phyloP scores from a whole-genome alignment of 352 stramenopile genomes.

The Blastocystis sp. region DNA sequence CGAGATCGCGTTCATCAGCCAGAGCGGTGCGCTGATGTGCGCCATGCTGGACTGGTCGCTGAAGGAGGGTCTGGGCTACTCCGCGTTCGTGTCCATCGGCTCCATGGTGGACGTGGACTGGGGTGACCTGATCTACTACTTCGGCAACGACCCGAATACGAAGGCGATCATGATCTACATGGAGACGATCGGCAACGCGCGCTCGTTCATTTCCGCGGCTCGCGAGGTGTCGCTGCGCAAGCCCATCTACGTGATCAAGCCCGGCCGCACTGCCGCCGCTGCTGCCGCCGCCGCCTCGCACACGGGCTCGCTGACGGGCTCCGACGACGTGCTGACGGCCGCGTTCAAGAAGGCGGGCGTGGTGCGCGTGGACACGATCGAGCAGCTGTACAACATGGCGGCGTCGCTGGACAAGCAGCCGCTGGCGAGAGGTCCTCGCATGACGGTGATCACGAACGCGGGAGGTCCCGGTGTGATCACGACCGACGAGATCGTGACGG shows the following conservation, averaged over 20 bases:
- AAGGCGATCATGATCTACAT: constrained; percentile 74
- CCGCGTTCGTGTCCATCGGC: constrained; percentile 72
- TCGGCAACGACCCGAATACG: constrained; percentile 70
- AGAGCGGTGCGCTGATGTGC: constrained; percentile 73
- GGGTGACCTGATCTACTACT: constrained; percentile 74
- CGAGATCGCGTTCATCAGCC: constrained; percentile 73
- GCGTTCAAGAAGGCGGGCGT: constrained; percentile 13
- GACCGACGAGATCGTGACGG: constrained; percentile 73
- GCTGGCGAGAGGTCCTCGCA: constrained; percentile 36
- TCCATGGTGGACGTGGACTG: constrained; percentile 73
- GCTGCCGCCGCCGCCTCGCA: constrained; percentile 72
- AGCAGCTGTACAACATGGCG: constrained; percentile 73
- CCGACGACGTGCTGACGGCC: too few species aligned
- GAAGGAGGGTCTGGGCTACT: constrained; percentile 73
- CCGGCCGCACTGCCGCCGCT: constrained; percentile 71
- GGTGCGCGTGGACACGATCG: constrained; percentile 73
- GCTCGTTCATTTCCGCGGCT: constrained; percentile 73
- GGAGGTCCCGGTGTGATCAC: constrained; percentile 72
- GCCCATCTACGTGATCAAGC: constrained; percentile 74
- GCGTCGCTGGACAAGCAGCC: constrained; percentile 73
- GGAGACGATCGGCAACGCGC: constrained; percentile 73
- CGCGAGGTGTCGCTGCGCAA: constrained; percentile 73
- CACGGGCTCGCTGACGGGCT: constrained; percentile 68
- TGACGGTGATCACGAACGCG: constrained; percentile 74
- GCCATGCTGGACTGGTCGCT: constrained; percentile 73